phyloP scores from a whole-genome alignment of 2,329 filamentous ascomycete species.

The Nannizziopsis barbatae region DNA sequence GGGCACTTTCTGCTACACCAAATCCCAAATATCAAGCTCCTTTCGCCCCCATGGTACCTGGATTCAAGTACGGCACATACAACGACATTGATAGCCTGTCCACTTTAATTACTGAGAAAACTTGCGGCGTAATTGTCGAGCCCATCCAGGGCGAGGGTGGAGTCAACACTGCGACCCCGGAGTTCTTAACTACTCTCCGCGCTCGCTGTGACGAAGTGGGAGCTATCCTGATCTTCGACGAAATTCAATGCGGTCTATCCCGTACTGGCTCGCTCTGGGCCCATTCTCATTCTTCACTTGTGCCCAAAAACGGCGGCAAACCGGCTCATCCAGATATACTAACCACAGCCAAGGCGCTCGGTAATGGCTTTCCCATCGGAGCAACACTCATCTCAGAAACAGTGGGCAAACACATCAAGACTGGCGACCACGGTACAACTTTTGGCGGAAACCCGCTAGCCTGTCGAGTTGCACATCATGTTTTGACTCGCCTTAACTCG shows the following conservation, averaged over 20 bases:
- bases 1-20: constrained; percentile 83
- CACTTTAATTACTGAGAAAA: constrained; percentile 66
- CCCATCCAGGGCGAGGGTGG: constrained; percentile 96
- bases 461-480: constrained; percentile 72
- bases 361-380: constrained; percentile 91
- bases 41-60: constrained; percentile 89
- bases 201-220: constrained; percentile 74
- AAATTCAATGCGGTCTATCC: constrained; percentile 89
- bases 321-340: constrained; percentile 87
- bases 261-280: constrained; percentile 89
- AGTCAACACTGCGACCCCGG: constrained; percentile 68
- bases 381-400: constrained; percentile 57
- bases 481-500: constrained; percentile 65
- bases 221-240: constrained; percentile 84
- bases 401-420: constrained; percentile 58
- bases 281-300: constrained; percentile 57
- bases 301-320: constrained; percentile 25
- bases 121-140: constrained; percentile 90
- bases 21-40: constrained; percentile 97
- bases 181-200: constrained; percentile 76
- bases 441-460: constrained; percentile 89
- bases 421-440: constrained; percentile 84
- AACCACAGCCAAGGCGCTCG: constrained; percentile 89
- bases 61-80: constrained; percentile 74
- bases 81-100: constrained; percentile 68